Evolutionary conservation across 1,284 basidiomycete genomes (phyloP).

Genomic region (Polyporus tsugae): DNA sequence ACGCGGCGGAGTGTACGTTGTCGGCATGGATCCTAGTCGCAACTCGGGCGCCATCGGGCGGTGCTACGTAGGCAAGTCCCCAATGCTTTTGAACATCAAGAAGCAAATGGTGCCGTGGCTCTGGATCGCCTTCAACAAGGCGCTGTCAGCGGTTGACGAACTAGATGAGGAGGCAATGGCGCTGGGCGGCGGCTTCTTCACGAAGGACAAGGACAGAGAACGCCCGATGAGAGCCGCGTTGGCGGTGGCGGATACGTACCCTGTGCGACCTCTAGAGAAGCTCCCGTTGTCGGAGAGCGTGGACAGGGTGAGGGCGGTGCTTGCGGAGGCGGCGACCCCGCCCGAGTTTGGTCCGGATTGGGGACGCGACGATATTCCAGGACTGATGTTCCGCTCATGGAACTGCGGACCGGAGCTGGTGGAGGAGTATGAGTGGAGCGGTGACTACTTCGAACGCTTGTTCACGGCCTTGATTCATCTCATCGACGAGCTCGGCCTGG

Average conservation of each 20-base stretch:
- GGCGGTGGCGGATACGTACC: neutral
- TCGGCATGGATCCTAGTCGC: neutral
- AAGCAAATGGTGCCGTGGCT: conserved; percentile 1
- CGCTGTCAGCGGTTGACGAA: neutral
- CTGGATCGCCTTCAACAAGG: neutral
- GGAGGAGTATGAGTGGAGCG: neutral
- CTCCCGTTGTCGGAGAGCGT: neutral
- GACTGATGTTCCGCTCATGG: neutral
- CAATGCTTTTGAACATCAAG: neutral
- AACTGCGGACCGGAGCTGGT: neutral
- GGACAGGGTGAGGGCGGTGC: neutral
- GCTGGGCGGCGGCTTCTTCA: neutral
- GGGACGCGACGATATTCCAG: neutral
- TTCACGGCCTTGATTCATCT: neutral
- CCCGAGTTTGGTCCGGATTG: neutral
- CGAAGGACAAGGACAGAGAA: neutral
- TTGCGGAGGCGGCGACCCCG: neutral
- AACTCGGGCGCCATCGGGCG: neutral
- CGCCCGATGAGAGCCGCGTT: neutral
- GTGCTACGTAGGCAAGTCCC: neutral
- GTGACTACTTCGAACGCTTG: neutral
- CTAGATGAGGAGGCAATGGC: neutral
- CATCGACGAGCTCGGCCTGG: neutral
- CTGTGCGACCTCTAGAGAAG: neutral
- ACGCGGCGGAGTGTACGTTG: neutral